These are phyloP conservation scores for Phaseolus lunatus DNA, from an alignment of 306 rosid species.

Conservation along the genomic window DNA sequence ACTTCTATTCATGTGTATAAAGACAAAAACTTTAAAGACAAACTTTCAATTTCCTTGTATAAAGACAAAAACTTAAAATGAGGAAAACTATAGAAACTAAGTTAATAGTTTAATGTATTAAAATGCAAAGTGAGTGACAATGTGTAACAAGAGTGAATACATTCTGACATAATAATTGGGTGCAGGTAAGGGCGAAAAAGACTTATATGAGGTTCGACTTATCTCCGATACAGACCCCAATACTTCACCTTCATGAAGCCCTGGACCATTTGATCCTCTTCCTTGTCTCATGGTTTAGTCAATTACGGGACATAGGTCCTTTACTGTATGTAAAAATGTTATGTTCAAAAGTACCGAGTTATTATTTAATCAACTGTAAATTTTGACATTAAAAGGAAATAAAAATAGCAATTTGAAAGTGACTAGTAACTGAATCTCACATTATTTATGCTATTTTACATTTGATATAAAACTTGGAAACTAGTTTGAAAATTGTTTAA, in stretches of 20 bases:
- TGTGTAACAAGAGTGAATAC: constrained; percentile 18
- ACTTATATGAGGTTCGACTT: constrained; percentile 81
- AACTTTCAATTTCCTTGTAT: not conserved
- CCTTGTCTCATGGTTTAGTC: constrained; percentile 44
- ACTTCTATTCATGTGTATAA: not conserved
- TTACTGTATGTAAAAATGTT: constrained; percentile 50
- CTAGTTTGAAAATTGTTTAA: not conserved
- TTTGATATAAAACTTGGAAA: constrained; percentile 15
- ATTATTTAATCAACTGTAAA: constrained; percentile 37
- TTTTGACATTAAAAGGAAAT: constrained; percentile 45
- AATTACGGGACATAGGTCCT: constrained; percentile 50
- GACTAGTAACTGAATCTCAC: not conserved
- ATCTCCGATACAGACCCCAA: constrained; percentile 64
- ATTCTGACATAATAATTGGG: constrained; percentile 44
- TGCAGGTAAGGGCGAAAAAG: constrained; percentile 76
- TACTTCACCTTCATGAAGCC: constrained; percentile 50
- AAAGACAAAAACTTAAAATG: not conserved
- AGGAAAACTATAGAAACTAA: not conserved
- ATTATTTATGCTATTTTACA: constrained; percentile 7
- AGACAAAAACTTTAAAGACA: not conserved
- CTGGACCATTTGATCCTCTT: constrained; percentile 45
- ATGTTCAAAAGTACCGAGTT: constrained; percentile 46
- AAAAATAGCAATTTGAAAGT: constrained; percentile 40
- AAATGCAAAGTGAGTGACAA: constrained; percentile 1
- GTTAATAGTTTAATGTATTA: not conserved